Evolutionary conservation across 2,329 filamentous ascomycete species (phyloP).

Genomic region (Daldinia eschscholtzii): DNA sequence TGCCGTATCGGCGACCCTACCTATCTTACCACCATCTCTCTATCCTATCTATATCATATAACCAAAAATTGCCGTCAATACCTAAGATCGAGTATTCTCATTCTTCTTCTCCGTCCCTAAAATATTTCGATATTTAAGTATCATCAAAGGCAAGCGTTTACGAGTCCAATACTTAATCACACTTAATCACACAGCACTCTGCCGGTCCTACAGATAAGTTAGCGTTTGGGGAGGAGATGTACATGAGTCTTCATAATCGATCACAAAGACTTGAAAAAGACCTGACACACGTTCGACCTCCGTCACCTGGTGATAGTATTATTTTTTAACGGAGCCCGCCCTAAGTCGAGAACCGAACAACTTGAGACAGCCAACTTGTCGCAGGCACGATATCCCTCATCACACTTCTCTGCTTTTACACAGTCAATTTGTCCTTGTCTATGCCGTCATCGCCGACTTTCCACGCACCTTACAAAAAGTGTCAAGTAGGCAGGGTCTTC

Average conservation of each 20-base stretch:
- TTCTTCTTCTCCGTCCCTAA: constrained; percentile 6
- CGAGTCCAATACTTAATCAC: constrained; percentile 18
- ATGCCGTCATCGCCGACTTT: constrained; percentile 19
- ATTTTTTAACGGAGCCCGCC: constrained; percentile 24
- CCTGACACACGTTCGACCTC: constrained; percentile 17
- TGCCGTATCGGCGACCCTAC: constrained; percentile 14
- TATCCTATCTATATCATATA: constrained; percentile 9
- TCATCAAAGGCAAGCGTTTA: constrained; percentile 29
- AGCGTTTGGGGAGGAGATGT: constrained; percentile 17
- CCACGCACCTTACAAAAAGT: constrained; percentile 2
- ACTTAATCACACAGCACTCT: constrained; percentile 12
- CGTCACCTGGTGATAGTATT: constrained; percentile 28
- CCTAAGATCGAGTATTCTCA: constrained; percentile 9
- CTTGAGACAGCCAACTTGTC: constrained; percentile 19
- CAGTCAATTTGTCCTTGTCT: constrained; percentile 1
- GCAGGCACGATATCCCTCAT: constrained; percentile 20
- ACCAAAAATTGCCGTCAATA: constrained; percentile 4
- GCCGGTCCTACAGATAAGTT: constrained; percentile 8
- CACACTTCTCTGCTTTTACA: constrained; percentile 7
- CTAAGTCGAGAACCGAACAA: constrained; percentile 24
- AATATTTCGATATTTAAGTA: constrained; percentile 34
- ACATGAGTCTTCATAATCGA: not conserved
- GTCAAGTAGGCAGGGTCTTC: constrained; percentile 12
- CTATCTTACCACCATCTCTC: constrained; percentile 3
- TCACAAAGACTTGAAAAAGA: constrained; percentile 11